Conservation (phyloP, 164 flowering plant genomes). For the grape (Vitis vinifera) region DNA sequence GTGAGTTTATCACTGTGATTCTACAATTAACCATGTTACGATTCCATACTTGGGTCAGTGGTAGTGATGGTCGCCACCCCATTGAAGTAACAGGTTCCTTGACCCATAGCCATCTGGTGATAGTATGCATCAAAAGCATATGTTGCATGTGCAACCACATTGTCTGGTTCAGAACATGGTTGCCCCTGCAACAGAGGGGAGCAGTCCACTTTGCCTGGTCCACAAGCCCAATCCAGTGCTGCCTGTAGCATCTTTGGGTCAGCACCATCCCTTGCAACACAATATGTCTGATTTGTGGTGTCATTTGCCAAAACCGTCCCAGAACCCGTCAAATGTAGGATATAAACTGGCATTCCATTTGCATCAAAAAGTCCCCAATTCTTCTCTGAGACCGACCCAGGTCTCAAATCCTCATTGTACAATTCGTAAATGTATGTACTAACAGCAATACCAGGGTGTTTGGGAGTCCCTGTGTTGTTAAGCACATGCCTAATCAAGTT, state of each 20-base stretch:
- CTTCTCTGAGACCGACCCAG: constrained; percentile 76
- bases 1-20: not conserved
- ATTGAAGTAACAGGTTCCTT: constrained; percentile 78
- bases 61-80: constrained; percentile 85
- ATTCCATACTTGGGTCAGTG: constrained; percentile 79
- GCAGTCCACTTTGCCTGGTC: constrained; percentile 89
- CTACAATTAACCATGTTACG: not conserved
- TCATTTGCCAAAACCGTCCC: constrained; percentile 83
- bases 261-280: constrained; percentile 63
- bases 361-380: constrained; percentile 91
- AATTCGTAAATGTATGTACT: constrained; percentile 91
- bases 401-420: constrained; percentile 77
- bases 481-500: constrained; percentile 76
- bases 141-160: constrained; percentile 65
- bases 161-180: constrained; percentile 82
- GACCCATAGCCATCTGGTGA: constrained; percentile 60
- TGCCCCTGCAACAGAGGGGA: constrained; percentile 69
- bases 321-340: constrained; percentile 63
- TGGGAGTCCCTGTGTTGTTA: constrained; percentile 87
- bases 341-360: constrained; percentile 65
- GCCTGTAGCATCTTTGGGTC: constrained; percentile 86
- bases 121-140: constrained; percentile 87
- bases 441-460: constrained; percentile 75
- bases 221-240: constrained; percentile 94
- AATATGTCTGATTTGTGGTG: constrained; percentile 81